Conservation (phyloP, 1,139 yeast species). For the Suhomyces ambrosiae region DNA sequence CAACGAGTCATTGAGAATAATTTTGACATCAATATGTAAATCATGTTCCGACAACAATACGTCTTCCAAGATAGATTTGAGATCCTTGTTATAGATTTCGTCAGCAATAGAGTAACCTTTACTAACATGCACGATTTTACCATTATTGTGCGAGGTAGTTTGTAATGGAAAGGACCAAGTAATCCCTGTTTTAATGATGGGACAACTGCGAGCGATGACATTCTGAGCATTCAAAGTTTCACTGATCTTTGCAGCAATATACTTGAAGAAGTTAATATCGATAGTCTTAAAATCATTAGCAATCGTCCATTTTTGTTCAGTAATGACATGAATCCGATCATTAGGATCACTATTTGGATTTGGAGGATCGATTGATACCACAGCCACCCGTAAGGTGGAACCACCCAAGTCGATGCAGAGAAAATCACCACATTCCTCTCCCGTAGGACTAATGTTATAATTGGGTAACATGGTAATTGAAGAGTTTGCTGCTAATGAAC, state of each 20-base stretch:
- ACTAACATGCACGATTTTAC: constrained; percentile 47
- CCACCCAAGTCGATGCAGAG: constrained; percentile 60
- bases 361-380: constrained; percentile 36
- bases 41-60: constrained; percentile 26
- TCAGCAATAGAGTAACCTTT: constrained; percentile 52
- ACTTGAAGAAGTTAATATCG: constrained; percentile 41
- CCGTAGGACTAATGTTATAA: constrained; percentile 43
- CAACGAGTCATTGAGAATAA: constrained; percentile 46
- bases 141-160: constrained; percentile 47
- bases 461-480: constrained; percentile 51
- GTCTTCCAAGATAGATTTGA: constrained; percentile 43
- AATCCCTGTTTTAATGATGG: constrained; percentile 44
- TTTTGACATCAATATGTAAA: constrained; percentile 33
- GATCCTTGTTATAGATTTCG: constrained; percentile 43
- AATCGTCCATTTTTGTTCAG: constrained; percentile 45
- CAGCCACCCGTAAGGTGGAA: constrained; percentile 51
- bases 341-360: background rate
- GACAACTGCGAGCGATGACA: constrained; percentile 19
- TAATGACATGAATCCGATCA: constrained; percentile 30
- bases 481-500: constrained; percentile 32
- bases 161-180: constrained; percentile 64
- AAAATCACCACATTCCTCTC: constrained; percentile 44
- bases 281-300: constrained; percentile 41
- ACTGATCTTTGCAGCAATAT: constrained; percentile 38
- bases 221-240: constrained; percentile 34